These are phyloP conservation scores for Talaromyces stipitatus DNA, from an alignment of 495 filamentous ascomycete species.

Conservation along the genomic window DNA sequence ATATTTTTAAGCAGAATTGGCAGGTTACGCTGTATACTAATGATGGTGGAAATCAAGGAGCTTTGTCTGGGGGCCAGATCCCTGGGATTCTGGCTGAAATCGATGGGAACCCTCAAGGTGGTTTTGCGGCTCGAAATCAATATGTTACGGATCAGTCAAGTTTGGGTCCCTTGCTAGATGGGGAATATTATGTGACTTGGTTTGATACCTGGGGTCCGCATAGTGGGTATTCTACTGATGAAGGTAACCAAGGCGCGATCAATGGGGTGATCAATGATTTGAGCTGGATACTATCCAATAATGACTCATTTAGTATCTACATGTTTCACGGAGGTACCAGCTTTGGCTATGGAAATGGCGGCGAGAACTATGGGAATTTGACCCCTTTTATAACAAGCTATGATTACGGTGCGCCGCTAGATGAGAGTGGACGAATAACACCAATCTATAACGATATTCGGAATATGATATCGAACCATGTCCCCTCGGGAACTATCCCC, in stretches of 20 bases:
- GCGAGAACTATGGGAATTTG: constrained; percentile 22
- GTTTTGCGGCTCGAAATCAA: constrained; percentile 27
- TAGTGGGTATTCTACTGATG: background rate
- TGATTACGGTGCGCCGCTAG: constrained; percentile 40
- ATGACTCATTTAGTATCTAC: background rate
- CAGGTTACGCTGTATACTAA: constrained; percentile 39
- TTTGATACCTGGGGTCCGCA: background rate
- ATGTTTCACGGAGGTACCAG: constrained; percentile 39
- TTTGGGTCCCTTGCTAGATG: constrained; percentile 29
- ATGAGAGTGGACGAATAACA: constrained; percentile 38
- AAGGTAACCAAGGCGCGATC: background rate
- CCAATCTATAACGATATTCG: constrained; percentile 31
- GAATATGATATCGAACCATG: constrained; percentile 25
- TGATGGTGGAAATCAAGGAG: constrained; percentile 33
- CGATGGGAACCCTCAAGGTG: constrained; percentile 34
- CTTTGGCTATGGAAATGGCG: constrained; percentile 38
- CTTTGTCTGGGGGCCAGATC: constrained; percentile 30
- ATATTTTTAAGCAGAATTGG: constrained; percentile 28
- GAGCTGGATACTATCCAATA: background rate
- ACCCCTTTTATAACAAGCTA: constrained; percentile 36
- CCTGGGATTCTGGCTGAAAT: constrained; percentile 32
- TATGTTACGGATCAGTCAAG: constrained; percentile 32
- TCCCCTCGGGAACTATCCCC: constrained; percentile 20
- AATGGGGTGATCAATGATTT: background rate
- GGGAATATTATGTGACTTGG: background rate